These are phyloP conservation scores for Pelargonium australe DNA, from an alignment of 441 rosid genomes.

Conservation along the genomic window DNA sequence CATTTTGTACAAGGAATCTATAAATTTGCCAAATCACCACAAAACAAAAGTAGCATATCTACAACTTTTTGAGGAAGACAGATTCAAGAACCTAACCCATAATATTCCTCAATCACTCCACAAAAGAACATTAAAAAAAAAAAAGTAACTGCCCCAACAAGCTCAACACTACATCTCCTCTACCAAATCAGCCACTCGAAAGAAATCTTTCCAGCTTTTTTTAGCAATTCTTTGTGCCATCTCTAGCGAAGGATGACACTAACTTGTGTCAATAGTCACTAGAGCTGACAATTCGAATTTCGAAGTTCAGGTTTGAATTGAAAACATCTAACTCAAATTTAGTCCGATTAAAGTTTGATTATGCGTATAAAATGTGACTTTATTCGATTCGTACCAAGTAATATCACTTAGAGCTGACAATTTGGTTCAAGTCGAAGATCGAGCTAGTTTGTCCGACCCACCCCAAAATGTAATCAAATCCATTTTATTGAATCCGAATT, in stretches of 20 bases:
- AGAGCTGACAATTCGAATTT: too few species aligned
- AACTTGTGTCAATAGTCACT: too few species aligned
- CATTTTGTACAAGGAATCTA: conserved; percentile 13
- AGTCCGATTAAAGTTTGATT: too few species aligned
- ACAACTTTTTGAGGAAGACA: conserved; percentile 12
- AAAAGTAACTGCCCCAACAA: conserved; percentile 6
- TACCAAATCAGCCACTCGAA: conserved; percentile 17
- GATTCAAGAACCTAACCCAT: not conserved
- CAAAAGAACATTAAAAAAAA: not conserved
- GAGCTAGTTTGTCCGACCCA: too few species aligned
- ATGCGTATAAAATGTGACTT: too few species aligned
- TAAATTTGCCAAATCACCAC: not conserved
- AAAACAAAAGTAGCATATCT: not conserved
- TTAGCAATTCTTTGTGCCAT: conserved; percentile 31
- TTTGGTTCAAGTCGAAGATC: too few species aligned
- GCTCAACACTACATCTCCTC: conserved; percentile 18
- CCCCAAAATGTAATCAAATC: too few species aligned
- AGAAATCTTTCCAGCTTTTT: conserved; percentile 13
- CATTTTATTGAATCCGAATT: too few species aligned
- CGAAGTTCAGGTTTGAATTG: not conserved
- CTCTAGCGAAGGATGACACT: not conserved
- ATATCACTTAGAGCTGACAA: too few species aligned
- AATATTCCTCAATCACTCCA: conserved; percentile 1
- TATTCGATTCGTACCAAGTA: too few species aligned
- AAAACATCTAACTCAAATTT: not conserved